A percentile compares a stretch with the other conserved stretches of the same genome.
Conservation (phyloP, 208 protist species). For the Leishmania braziliensis region DNA sequence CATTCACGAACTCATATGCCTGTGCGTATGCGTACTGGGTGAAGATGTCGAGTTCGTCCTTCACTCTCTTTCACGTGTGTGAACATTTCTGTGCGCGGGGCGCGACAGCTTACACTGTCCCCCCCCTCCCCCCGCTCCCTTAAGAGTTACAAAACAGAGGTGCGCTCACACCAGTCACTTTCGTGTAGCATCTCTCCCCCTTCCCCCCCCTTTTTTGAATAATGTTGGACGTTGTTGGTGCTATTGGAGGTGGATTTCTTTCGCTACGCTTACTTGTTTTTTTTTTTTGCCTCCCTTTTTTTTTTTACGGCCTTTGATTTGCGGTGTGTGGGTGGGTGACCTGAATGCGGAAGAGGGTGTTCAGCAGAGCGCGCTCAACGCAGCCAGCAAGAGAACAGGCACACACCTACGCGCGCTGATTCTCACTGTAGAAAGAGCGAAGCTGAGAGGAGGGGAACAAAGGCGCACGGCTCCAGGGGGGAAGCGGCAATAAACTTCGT, state of each 20-base stretch:
- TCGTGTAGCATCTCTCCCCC: not conserved
- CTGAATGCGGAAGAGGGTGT: not conserved
- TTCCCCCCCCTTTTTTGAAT: too few relatives aligned
- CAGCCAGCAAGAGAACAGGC: constrained; percentile 2
- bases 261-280: not conserved
- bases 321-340: not conserved
- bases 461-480: not conserved
- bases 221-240: not conserved
- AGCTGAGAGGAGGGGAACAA: constrained; percentile 9
- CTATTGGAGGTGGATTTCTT: not conserved
- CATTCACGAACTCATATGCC: not conserved
- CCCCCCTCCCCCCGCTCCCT: not conserved
- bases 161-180: not conserved
- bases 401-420: not conserved
- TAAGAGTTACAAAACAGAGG: not conserved
- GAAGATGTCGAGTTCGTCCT: not conserved
- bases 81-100: not conserved
- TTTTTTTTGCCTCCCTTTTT: too few relatives aligned
- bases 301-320: not conserved
- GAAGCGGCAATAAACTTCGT: not conserved
- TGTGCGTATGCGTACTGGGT: not conserved
- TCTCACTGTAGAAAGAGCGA: not conserved
- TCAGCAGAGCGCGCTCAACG: not conserved
- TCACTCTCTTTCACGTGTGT: not conserved
- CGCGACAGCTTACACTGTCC: not conserved